Evolutionary conservation across 331 rosid species (phyloP), one percentile per base, ranked within the genome.

Genomic region (Stylosanthes scabra): DNA sequence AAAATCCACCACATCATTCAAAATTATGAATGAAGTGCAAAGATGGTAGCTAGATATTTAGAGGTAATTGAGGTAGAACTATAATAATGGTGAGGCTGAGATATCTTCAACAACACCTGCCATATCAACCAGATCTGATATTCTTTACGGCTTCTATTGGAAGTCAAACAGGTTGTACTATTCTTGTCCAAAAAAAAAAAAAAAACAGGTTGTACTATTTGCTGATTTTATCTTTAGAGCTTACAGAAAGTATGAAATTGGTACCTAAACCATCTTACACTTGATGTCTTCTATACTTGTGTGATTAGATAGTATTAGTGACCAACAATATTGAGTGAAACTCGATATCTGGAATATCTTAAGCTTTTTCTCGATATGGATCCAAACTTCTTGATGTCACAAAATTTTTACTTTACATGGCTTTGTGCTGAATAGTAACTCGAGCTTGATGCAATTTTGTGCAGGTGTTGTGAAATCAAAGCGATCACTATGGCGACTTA

Each of bases 381-480:
- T 71, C 56, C 41, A 71, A 40, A 58, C 61, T 66, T 65, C 65
- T 61, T 9, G 42, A 58, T 6, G 16, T n/a, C 8, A 27, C 9
- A 13, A 68, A 82, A 54, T 49, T 20, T 20, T 20, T 20, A 31
- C 37, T 41, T 65, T 25, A 20, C 16, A 58, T 11, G 20, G 41
- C n/a, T 75, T 76, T 39, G 14, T 25, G 69, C 51, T 15, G 81
- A 11, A 52, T 41, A 15, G 2, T 62, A 29, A 52, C 29, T 8
- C 27, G 68, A 66, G n/a, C 59, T 66, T 61, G 58, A 52, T 76
- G 37, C 68, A 34, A 15, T 76, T 76, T 68, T 70, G 44, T 63
- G 78, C 79, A 94, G 98, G 98, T 68, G 88, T 82, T 71, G 90
- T 91, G 40, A 94, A 84, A 85, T 84, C 98, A 46, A 85, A 94